A percentile compares a stretch with the other conserved stretches of the same genome.
These are phyloP conservation scores for Daedaleopsis nitida DNA, from an alignment of 768 basidiomycete species.

Conservation along the genomic window DNA sequence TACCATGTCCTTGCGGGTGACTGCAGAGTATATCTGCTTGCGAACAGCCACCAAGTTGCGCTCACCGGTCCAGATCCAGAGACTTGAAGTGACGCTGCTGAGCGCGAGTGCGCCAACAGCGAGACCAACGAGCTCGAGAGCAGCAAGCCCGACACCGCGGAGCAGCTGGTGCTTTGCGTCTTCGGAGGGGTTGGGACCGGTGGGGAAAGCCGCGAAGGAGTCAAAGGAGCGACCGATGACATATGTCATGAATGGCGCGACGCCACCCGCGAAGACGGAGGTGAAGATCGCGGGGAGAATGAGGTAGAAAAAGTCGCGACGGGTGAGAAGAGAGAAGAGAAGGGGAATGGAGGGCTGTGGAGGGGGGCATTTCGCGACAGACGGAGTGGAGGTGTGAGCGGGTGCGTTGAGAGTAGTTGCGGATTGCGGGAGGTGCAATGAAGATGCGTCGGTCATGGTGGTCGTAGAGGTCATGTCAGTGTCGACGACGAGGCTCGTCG, in stretches of 20 bases:
- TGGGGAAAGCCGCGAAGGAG: slow-evolving; percentile 62
- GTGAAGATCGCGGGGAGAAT: slow-evolving; percentile 65
- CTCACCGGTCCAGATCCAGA: slow-evolving; percentile 93
- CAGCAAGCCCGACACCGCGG: slow-evolving; percentile 57
- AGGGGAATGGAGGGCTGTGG: slow-evolving; percentile 58
- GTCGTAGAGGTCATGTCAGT: slow-evolving; percentile 21
- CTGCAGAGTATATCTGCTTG: slow-evolving; percentile 64
- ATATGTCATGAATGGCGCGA: slow-evolving; percentile 86
- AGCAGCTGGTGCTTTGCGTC: slow-evolving; percentile 54
- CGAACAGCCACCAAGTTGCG: slow-evolving; percentile 70
- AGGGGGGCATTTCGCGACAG: slow-evolving; percentile 27
- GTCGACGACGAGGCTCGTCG: slow-evolving; percentile 29
- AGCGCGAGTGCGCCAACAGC: slow-evolving; percentile 67
- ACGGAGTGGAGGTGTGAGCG: slow-evolving; percentile 22
- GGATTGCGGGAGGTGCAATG: slow-evolving; percentile 21
- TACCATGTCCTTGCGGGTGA: slow-evolving; percentile 73
- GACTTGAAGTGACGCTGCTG: slow-evolving; percentile 69
- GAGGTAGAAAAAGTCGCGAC: slow-evolving; percentile 55
- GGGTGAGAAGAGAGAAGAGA: slow-evolving; percentile 67
- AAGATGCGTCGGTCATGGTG: slow-evolving; percentile 27
- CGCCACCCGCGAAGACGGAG: slow-evolving; percentile 64
- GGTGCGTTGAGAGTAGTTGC: slow-evolving; percentile 22
- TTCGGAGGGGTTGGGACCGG: slow-evolving; percentile 40
- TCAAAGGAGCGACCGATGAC: slow-evolving; percentile 80
- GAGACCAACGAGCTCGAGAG: slow-evolving; percentile 67